phyloP scores from a whole-genome alignment of 768 basidiomycete species.

The Gyrodon lividus region DNA sequence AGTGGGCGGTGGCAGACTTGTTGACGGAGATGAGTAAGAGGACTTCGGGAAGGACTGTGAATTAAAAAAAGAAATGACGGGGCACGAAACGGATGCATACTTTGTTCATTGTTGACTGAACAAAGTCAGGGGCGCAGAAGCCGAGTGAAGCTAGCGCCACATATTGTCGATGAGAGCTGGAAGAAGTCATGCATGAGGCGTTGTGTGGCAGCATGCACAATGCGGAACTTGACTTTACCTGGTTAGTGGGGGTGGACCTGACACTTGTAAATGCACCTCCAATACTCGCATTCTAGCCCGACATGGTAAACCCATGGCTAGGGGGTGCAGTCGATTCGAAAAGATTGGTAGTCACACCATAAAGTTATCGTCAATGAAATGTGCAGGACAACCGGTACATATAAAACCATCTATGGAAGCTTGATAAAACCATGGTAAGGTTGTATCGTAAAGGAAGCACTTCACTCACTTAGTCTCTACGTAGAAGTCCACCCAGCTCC shows the following conservation, averaged over 20 bases:
- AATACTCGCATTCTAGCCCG: background rate
- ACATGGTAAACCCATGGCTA: slow-evolving; percentile 5
- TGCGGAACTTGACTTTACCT: slow-evolving; percentile 6
- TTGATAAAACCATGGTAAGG: slow-evolving; percentile 2
- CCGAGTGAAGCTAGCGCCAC: slow-evolving; percentile 15
- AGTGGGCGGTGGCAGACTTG: background rate
- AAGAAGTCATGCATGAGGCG: slow-evolving; percentile 5
- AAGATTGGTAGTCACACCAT: slow-evolving; percentile 7
- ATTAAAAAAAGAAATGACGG: slow-evolving; percentile 19
- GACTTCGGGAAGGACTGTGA: slow-evolving; percentile 5
- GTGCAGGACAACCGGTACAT: slow-evolving; percentile 20
- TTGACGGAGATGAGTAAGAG: slow-evolving; percentile 25
- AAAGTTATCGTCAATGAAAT: slow-evolving; percentile 16
- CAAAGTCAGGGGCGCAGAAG: slow-evolving; percentile 5
- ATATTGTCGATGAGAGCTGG: slow-evolving; percentile 6
- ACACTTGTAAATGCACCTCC: slow-evolving; percentile 1
- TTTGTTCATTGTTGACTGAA: slow-evolving; percentile 4
- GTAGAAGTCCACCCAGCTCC: slow-evolving; percentile 49
- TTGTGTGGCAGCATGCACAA: background rate
- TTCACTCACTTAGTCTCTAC: slow-evolving; percentile 59
- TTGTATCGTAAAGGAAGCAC: slow-evolving; percentile 10
- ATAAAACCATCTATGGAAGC: slow-evolving; percentile 14
- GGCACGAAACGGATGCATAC: slow-evolving; percentile 10
- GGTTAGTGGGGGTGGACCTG: background rate
- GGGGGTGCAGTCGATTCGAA: slow-evolving; percentile 1